Base-by-base conservation (phyloP, 257 asterid genomes). In the Solanum phureja region DNA sequence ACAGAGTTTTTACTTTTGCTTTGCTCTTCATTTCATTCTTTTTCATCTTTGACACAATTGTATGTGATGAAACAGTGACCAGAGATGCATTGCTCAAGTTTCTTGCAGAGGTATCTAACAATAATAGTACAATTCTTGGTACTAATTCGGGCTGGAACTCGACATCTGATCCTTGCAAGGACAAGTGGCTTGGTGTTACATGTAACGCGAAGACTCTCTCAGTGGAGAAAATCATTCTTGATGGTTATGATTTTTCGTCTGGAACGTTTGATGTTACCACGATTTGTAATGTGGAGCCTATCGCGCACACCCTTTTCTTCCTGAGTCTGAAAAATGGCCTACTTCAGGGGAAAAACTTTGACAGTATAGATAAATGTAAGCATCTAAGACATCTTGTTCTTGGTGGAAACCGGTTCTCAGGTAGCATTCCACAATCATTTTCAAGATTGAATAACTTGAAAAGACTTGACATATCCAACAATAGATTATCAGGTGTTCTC, bases 161-260 rank as follows among this genome's bases (percentile, higher is more conserved):
- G 14, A 74, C 93, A 83, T 93, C 96, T 21, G 38, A 85, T n/a
- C 94, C 94, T 6, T 93, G 95, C 81, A 44, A n/a, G 46, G 91
- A 83, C 33, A 42, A 40, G 0, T 94, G 96, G 98, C 84, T 40
- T 11, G 98, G 98, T 35, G 79, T 94, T 86, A 82, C 81, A 1
- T 93, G 98, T 42, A 91, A 91, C 49, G 10, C 23, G 3, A 71
- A 84, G 38, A 72, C 79, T 8, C 42, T 27, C 9, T 31, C 79
- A 0, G 92, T 93, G 72, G 81, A 83, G 87, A 74, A 77, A 52
- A 91, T 94, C 75, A 60, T 84, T 35, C 95, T 94, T 7, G 88
- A 87, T 33, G 91, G 92, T 44, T 87, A 82, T 11, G 81, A 71
- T 23, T 89, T 94, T 34, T 74, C 46, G 4, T 73, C 91, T 0